These are phyloP conservation scores for Carallia pectinifolia DNA, from an alignment of 345 rosid species.

Conservation along the genomic window DNA sequence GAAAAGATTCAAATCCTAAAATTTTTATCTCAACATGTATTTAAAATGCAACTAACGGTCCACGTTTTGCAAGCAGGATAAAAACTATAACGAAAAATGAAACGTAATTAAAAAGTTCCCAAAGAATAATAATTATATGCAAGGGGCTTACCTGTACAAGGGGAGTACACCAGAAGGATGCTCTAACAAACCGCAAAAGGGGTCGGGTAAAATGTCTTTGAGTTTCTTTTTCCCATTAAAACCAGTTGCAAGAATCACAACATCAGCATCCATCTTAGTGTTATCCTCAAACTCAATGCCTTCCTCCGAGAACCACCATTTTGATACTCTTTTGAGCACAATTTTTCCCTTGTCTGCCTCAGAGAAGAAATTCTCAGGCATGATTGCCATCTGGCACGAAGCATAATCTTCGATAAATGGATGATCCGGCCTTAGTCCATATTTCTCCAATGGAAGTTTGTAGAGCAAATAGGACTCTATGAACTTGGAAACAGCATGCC, in stretches of 20 bases:
- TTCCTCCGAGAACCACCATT: slow-evolving; percentile 68
- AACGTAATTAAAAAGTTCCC: too few species aligned
- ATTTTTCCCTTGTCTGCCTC: slow-evolving; percentile 84
- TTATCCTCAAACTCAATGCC: slow-evolving; percentile 75
- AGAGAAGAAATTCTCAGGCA: slow-evolving; percentile 71
- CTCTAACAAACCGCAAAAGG: slow-evolving; percentile 58
- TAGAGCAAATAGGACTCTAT: slow-evolving; percentile 76
- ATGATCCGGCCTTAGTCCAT: slow-evolving; percentile 83
- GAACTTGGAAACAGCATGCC: slow-evolving; percentile 64
- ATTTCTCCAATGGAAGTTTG: slow-evolving; percentile 68
- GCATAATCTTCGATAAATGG: slow-evolving; percentile 83
- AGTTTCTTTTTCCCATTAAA: slow-evolving; percentile 82
- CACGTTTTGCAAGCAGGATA: too few species aligned
- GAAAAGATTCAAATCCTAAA: too few species aligned
- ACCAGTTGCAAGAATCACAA: slow-evolving; percentile 81
- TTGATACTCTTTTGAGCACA: slow-evolving; percentile 58
- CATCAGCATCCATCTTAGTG: slow-evolving; percentile 61
- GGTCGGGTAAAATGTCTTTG: slow-evolving; percentile 67
- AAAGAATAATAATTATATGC: not conserved
- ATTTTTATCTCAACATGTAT: too few species aligned
- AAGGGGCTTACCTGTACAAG: slow-evolving; percentile 53
- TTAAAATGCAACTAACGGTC: too few species aligned
- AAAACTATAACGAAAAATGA: too few species aligned
- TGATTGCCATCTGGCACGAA: slow-evolving; percentile 94
- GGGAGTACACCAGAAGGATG: slow-evolving; percentile 65